Base-by-base conservation (phyloP, 1,139 yeast species). In the Saccharomycopsis phalli region DNA sequence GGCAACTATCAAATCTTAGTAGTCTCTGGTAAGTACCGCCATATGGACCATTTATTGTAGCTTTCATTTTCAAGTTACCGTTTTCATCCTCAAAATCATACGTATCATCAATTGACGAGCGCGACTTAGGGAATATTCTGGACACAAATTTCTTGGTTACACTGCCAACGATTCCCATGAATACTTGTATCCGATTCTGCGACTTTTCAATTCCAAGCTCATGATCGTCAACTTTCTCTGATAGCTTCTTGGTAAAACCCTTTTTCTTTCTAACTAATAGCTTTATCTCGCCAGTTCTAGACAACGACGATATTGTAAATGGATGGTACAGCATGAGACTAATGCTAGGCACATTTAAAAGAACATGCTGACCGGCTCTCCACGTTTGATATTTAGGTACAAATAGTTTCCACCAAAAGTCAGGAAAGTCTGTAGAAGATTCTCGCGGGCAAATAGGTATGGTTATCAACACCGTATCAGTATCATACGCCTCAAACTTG, bases 351-450 rank as follows among this genome's bases (percentile, higher is more conserved):
- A 69, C 70, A 37, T 60, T 65, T 20, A 70, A 54, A 37, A 57
- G 61, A 3, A 68, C 58, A 50, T 69, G 72, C 50, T 66, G 73
- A 1, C 76, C 76, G 0, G 74, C 62, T 41, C 61, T 60, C 76
- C 76, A 70, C 14, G 59, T 57, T 22, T 69, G 62, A 26, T 60
- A 51, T 20, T 58, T 56, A 13, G 73, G 73, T 34, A 67, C 50
- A 37, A 62, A 50, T 10, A 42, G 42, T 39, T 50, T 50, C 49
- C 55, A 63, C 69, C 68, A 65, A 7, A 10, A n/a, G 5, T 32
- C 29, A 4, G 51, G 23, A 11, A 10, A 26, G n/a, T n/a, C n/a
- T n/a, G n/a, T n/a, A 11, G 14, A 6, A 50, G 48, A 14, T 50
- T 47, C 18, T 14, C 42, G 37, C 6, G 50, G 44, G 16, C 48